Conservation (phyloP, 371 early-diverging fungal genomes). For the Apophysomyces ossiformis region DNA sequence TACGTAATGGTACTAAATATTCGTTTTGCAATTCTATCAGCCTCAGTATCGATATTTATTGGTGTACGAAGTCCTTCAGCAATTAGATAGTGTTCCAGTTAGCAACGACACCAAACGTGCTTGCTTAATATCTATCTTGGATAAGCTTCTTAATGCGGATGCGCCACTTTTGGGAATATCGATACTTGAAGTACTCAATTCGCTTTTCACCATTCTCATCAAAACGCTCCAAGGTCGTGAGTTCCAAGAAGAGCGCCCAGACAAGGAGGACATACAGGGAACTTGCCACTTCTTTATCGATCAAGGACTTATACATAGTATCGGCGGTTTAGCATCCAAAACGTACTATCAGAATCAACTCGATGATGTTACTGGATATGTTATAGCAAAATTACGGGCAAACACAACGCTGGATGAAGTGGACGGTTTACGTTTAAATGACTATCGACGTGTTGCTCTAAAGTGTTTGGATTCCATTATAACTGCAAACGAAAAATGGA, state of each 20-base stretch:
- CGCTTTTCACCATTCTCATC: slow-evolving; percentile 67
- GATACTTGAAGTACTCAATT: slow-evolving; percentile 81
- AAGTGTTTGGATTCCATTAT: slow-evolving; percentile 49
- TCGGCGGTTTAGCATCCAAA: slow-evolving; percentile 78
- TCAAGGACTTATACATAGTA: slow-evolving; percentile 55
- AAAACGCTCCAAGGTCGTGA: slow-evolving; percentile 37
- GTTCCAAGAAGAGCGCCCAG: slow-evolving; percentile 15
- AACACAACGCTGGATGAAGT: slow-evolving; percentile 36
- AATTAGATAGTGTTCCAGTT: slow-evolving; percentile 47
- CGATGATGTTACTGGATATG: slow-evolving; percentile 76
- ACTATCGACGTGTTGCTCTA: slow-evolving; percentile 50
- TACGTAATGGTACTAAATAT: no score
- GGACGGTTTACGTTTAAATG: slow-evolving; percentile 49
- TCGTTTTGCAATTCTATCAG: slow-evolving; percentile 18
- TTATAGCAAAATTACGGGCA: slow-evolving; percentile 68
- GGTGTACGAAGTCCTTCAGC: slow-evolving; percentile 65
- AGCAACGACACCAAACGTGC: slow-evolving; percentile 51
- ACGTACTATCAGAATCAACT: slow-evolving; percentile 86
- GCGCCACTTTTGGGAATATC: slow-evolving; percentile 77
- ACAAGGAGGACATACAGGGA: slow-evolving; percentile 15
- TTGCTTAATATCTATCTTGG: slow-evolving; percentile 61
- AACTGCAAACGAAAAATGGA: slow-evolving; percentile 28
- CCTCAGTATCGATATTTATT: slow-evolving; percentile 73
- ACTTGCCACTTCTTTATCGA: slow-evolving; percentile 51
- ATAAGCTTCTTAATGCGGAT: slow-evolving; percentile 57